A percentile compares a stretch with the other conserved stretches of the same genome.
Evolutionary conservation across 1,139 yeast species (phyloP).

Genomic region (Zygosaccharomyces pseudobailii): DNA sequence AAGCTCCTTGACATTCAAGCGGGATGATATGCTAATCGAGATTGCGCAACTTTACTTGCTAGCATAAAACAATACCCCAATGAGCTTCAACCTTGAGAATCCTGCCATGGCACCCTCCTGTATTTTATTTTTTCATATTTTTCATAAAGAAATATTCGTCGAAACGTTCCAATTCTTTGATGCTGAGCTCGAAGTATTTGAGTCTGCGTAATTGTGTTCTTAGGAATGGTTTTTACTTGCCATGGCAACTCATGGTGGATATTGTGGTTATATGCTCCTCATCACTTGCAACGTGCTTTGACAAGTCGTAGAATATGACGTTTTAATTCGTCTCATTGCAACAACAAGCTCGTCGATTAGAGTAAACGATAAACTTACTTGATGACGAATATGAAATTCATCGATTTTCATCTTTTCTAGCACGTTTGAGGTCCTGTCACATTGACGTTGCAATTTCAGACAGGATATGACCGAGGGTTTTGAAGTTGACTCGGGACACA

Average conservation of each 20-base stretch:
- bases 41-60: too few relatives aligned
- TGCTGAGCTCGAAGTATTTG: too few relatives aligned
- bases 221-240: neutral
- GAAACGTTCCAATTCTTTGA: too few relatives aligned
- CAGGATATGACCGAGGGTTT: constrained; percentile 1
- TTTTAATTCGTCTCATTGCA: neutral
- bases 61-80: too few relatives aligned
- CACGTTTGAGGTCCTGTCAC: neutral
- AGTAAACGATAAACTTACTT: neutral
- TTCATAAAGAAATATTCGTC: too few relatives aligned
- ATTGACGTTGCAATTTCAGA: neutral
- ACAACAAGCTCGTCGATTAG: neutral
- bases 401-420: neutral
- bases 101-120: too few relatives aligned
- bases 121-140: too few relatives aligned
- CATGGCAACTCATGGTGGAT: neutral
- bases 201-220: neutral
- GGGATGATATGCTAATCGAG: too few relatives aligned
- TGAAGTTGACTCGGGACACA: neutral
- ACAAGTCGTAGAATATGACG: neutral
- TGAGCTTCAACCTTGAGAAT: too few relatives aligned
- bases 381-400: neutral
- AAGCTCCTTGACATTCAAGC: too few relatives aligned
- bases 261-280: neutral
- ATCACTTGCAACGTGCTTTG: neutral